phyloP scores from a whole-genome alignment of 257 asterid genomes.

The Salvia splendens region DNA sequence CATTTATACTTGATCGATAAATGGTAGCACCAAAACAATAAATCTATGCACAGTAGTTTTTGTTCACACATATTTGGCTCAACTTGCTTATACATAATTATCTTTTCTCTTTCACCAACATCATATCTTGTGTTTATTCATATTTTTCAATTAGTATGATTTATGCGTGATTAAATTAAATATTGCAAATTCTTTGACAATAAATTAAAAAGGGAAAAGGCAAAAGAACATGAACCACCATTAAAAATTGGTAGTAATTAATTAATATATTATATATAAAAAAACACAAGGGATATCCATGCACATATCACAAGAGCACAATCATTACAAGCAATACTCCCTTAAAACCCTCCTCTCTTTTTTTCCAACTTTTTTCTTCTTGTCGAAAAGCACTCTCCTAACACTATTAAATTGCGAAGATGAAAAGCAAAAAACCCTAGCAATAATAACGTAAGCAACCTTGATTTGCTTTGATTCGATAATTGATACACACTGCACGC shows the following conservation, averaged over 20 bases:
- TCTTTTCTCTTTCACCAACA: too few species aligned
- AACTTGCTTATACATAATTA: neutral
- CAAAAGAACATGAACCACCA: slow-evolving; percentile 29
- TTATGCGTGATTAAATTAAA: too few species aligned
- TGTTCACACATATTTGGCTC: neutral
- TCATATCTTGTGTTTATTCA: too few species aligned
- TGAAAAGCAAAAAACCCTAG: slow-evolving; percentile 22
- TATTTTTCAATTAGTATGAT: too few species aligned
- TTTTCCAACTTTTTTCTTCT: neutral
- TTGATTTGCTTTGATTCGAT: slow-evolving; percentile 17
- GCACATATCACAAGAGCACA: slow-evolving; percentile 46
- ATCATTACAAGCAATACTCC: slow-evolving; percentile 49
- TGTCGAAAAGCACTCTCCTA: slow-evolving; percentile 44
- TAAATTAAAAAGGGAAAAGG: neutral
- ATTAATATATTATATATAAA: slow-evolving; percentile 18
- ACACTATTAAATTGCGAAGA: slow-evolving; percentile 27
- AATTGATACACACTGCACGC: slow-evolving; percentile 52
- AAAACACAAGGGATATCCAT: slow-evolving; percentile 45
- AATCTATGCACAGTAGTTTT: neutral
- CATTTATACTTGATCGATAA: slow-evolving; percentile 11
- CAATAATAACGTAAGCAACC: slow-evolving; percentile 29
- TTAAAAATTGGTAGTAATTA: slow-evolving; percentile 31
- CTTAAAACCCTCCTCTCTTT: slow-evolving; percentile 17
- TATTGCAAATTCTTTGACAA: too few species aligned
- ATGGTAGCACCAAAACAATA: neutral